These are phyloP conservation scores for Phoma sp. DNA, from an alignment of 2,329 filamentous ascomycete species.

Conservation along the genomic window DNA sequence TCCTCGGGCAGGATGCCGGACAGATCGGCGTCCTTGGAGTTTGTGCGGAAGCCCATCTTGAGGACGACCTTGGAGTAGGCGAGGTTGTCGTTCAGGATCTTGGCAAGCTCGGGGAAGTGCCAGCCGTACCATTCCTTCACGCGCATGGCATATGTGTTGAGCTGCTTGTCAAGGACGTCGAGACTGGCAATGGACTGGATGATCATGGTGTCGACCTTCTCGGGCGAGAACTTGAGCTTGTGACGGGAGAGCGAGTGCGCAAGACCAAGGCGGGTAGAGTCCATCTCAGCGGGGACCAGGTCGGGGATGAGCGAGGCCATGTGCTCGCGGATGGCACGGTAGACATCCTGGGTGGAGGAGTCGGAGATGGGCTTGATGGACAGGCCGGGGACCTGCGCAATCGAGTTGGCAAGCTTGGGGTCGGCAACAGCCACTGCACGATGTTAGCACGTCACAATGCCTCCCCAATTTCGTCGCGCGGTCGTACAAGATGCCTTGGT, in stretches of 20 bases:
- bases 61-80: slow-evolving; percentile 84
- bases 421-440: slow-evolving; percentile 79
- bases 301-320: slow-evolving; percentile 89
- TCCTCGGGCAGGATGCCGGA: slow-evolving; percentile 87
- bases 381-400: slow-evolving; percentile 88
- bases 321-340: slow-evolving; percentile 91
- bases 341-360: slow-evolving; percentile 82
- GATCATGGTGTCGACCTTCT: slow-evolving; percentile 99
- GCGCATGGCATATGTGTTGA: slow-evolving; percentile 98
- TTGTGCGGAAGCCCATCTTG: slow-evolving; percentile 85
- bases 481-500: slow-evolving; percentile 78
- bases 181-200: slow-evolving; percentile 89
- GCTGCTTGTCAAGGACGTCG: slow-evolving; percentile 96
- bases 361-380: slow-evolving; percentile 85
- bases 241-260: slow-evolving; percentile 92
- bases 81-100: slow-evolving; percentile 84
- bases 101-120: slow-evolving; percentile 98
- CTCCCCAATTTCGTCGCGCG: not conserved
- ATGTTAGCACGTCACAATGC: slow-evolving; percentile 18
- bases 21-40: slow-evolving; percentile 76
- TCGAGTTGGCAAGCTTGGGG: slow-evolving; percentile 86
- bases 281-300: slow-evolving; percentile 81
- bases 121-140: slow-evolving; percentile 99
- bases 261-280: slow-evolving; percentile 93
- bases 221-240: slow-evolving; percentile 97